Evolutionary conservation across 176 grass and related monocot species (phyloP).

Genomic region (Bromus sterilis): DNA sequence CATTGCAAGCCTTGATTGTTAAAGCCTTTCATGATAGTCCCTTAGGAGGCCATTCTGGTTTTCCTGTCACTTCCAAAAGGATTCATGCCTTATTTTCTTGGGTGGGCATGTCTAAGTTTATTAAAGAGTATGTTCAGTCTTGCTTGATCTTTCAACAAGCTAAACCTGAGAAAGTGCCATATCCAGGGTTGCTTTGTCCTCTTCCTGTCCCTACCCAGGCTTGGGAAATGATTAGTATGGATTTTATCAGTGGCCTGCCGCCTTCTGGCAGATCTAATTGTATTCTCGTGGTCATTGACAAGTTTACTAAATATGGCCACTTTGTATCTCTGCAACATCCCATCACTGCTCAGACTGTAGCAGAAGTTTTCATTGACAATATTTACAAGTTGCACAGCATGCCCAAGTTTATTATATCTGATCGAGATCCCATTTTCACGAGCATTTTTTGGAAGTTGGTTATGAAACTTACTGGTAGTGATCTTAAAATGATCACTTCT

Average conservation of each 20-base stretch:
- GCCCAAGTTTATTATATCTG: neutral
- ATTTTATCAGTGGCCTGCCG: neutral
- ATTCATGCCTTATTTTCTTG: neutral
- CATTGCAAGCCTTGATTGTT: no score
- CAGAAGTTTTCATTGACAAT: neutral
- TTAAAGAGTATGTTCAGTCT: neutral
- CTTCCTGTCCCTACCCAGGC: neutral
- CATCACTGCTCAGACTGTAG: neutral
- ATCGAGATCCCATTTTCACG: neutral
- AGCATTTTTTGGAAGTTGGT: neutral
- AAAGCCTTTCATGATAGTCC: neutral
- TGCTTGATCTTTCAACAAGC: neutral
- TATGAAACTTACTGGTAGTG: neutral
- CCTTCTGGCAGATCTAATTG: neutral
- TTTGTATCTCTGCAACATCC: neutral
- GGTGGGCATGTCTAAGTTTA: neutral
- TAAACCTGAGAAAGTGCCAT: neutral
- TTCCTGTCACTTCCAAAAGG: neutral
- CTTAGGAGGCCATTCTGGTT: neutral
- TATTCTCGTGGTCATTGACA: neutral
- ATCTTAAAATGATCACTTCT: neutral
- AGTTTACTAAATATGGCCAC: neutral
- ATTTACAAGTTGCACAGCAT: neutral
- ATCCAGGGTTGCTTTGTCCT: neutral
- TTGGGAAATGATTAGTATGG: neutral